Percentiles rank a stretch among this genome's conserved stretches.
Evolutionary conservation across 2,329 filamentous ascomycete genomes (phyloP).

Genomic region (Cladorrhinum sp.): DNA sequence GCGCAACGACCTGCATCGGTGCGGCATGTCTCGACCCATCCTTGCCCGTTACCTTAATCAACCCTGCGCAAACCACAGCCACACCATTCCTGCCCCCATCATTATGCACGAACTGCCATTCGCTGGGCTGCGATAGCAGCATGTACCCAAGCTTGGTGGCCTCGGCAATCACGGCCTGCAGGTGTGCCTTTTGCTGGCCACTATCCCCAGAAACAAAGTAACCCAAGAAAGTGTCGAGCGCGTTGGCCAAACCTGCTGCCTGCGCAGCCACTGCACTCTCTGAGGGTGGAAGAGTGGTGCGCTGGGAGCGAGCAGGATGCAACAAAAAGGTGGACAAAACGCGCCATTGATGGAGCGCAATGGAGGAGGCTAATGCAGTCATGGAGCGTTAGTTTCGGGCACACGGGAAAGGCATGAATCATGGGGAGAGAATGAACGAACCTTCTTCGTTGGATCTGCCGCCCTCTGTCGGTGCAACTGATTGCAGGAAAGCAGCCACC

Average conservation of each 20-base stretch:
- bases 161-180: constrained; percentile 40
- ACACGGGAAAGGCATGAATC: not conserved
- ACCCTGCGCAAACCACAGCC: constrained; percentile 31
- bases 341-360: constrained; percentile 42
- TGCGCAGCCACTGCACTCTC: constrained; percentile 32
- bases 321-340: constrained; percentile 43
- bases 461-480: constrained; percentile 30
- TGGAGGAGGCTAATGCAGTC: constrained; percentile 23
- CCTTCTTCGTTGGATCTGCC: constrained; percentile 30
- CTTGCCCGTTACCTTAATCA: constrained; percentile 30
- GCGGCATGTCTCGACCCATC: constrained; percentile 27
- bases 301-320: constrained; percentile 37
- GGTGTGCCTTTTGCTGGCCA: constrained; percentile 36
- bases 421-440: constrained; percentile 14
- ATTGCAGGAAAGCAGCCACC: constrained; percentile 32
- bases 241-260: constrained; percentile 33
- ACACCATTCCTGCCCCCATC: not conserved
- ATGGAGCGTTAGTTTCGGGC: not conserved
- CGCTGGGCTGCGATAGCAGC: constrained; percentile 42
- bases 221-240: constrained; percentile 35
- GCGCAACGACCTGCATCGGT: constrained; percentile 27
- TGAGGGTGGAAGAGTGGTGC: constrained; percentile 34
- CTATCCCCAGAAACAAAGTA: constrained; percentile 32
- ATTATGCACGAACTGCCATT: constrained; percentile 35
- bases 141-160: constrained; percentile 41